Base-by-base conservation (phyloP, 2,329 filamentous ascomycete species). In the Trichoderma asperellum region DNA sequence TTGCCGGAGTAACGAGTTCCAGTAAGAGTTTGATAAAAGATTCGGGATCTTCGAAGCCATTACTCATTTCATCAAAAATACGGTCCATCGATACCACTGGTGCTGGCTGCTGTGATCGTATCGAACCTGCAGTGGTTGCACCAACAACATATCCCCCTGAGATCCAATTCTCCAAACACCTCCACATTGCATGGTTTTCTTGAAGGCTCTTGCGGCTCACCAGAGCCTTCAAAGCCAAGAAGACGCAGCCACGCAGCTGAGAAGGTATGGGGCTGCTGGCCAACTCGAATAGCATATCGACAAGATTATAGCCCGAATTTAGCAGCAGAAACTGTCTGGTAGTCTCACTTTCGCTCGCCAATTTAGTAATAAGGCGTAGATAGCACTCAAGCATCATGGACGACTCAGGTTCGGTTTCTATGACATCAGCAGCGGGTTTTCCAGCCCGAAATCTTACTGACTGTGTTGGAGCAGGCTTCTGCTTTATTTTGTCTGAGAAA, bases 301-400 rank as follows among this genome's bases (percentile, higher is more conserved):
- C 86, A 52, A 97, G 83, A 73, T 89, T 89, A 74, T 92, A 90
- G 6, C 79, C 86, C 27, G 89, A 79, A 68, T 83, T 86, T 53
- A 88, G 86, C 27, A 96, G 82, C 70, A 98, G 85, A 83, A 91
- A 97, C 40, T 87, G 81, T 61, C 95, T 87, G 1, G 93, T 91
- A 24, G 84, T 83, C 70, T 87, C 84, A 75, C 93, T 97, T 76
- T 95, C 89, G 27, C 87, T 85, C 71, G 91, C 90, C 11, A 99
- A 83, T 78, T 96, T 93, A 4, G 93, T 89, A 74, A 97, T 92
- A 5, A 99, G 86, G 35, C 95, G 89, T 64, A 99, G 85, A 77
- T 98, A 98, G 74, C 93, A 95, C 77, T 97, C 94, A 34, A 99
- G 85, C 93, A 99, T 97, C 81, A 97, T 92, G n/a, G 91, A 90